Evolutionary conservation across 2,329 filamentous ascomycete species (phyloP), one percentile per base, ranked within the genome.

Genomic region (Venturia asperata): DNA sequence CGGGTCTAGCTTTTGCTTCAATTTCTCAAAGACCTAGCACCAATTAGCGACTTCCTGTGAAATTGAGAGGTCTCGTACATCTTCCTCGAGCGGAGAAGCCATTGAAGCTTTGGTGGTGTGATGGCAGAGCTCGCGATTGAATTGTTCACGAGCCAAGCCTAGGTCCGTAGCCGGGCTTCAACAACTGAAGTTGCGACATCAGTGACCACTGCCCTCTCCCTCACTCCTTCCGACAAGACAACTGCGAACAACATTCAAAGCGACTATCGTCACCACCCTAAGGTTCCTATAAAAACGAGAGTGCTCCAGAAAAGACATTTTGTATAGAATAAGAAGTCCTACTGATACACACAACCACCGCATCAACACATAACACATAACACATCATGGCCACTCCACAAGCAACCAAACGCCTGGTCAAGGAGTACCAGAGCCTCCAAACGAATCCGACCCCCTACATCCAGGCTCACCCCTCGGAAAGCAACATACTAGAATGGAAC

Each of bases 401-500:
- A 64, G 76, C 76, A 62, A 77, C 75, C 64, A 77, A 76, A 68
- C 75, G 76, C 68, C 80, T 88, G 67, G 84, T 83, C 65, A 82
- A 83, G 67, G 85, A 88, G 77, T 88, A 87, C 72, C 80, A 84
- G 74, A 79, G 82, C 68, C 87, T 88, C 67, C 80, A 83, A 71
- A 82, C 85, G 71, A 93, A 92, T 71, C 92, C 92, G 13, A 91
- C 92, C 43, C 91, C 92, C 64, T 96, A 91, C 78, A 96, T 96
- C 71, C 82, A 85, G 62, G 92, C 92, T 17, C 92, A 96, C 74
- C 92, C 92, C 13, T 95, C 91, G 47, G 92, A 96, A 69, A 84
- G 85, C 52, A 96, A 96, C 76, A 96, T 96, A 69, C 84, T 97
- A 61, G 92, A 97, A 70, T 96, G 91, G 91, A 91, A 96, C 79